Percentiles rank a stretch among this genome's conserved stretches.
Conservation (phyloP, 352 stramenopile species). For the Globisporangium orthogonon region DNA sequence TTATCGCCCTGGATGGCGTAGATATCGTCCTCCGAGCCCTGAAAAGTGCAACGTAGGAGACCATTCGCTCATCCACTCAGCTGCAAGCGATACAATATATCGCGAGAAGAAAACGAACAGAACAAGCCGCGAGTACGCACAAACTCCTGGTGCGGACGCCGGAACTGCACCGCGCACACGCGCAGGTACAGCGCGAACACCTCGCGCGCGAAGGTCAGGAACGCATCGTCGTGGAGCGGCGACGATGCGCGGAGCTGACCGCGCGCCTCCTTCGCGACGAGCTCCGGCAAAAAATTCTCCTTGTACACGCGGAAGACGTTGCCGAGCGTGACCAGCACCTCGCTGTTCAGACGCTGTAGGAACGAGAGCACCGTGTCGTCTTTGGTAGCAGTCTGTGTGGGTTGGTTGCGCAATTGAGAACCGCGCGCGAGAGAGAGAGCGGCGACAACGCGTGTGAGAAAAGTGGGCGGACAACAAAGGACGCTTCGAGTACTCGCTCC, state of each 20-base stretch:
- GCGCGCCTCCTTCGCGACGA: conserved; percentile 29
- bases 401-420: not conserved
- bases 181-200: conserved; percentile 50
- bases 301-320: conserved; percentile 64
- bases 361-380: conserved; percentile 50
- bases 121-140: conserved; percentile 18
- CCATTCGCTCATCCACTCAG: not conserved
- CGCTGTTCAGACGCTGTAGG: conserved; percentile 43
- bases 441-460: not conserved
- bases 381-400: conserved; percentile 9
- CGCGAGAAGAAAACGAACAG: not conserved
- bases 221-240: conserved; percentile 50
- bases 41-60: conserved; percentile 3
- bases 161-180: conserved; percentile 48
- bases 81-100: not conserved
- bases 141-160: conserved; percentile 47
- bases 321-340: conserved; percentile 41
- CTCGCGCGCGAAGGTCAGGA: conserved; percentile 67
- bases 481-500: too few relatives aligned
- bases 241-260: conserved; percentile 29
- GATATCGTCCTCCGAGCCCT: conserved; percentile 52
- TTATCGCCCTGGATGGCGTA: conserved; percentile 18
- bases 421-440: too few relatives aligned
- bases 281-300: conserved; percentile 51
- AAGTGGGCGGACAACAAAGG: not conserved